Evolutionary conservation across 78 protist genomes (phyloP).

Genomic region (Dictyostelium intermedium): DNA sequence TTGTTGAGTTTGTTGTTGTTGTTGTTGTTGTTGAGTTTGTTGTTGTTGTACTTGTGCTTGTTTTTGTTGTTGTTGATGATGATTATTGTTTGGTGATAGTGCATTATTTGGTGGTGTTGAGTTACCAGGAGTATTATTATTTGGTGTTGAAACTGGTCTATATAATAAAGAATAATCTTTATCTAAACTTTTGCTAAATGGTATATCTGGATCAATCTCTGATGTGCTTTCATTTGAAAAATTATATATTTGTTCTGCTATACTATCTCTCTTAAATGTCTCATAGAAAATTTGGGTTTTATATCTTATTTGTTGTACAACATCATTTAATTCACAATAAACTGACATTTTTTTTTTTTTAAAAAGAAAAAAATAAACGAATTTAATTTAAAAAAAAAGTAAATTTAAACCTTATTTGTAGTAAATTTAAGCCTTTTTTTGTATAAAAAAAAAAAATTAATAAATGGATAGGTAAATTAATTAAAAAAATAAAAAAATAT

Average conservation of each 20-base stretch:
- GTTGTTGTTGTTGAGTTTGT: conserved; percentile 6
- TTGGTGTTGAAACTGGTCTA: not conserved
- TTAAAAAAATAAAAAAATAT: too few species aligned
- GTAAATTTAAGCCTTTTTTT: not conserved
- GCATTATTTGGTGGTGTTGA: not conserved
- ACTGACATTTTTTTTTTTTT: conserved; percentile 33
- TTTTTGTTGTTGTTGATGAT: conserved; percentile 1
- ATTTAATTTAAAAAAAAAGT: not conserved
- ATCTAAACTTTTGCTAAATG: conserved; percentile 68
- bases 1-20: not conserved
- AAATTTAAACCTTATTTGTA: not conserved
- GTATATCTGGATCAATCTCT: conserved; percentile 43
- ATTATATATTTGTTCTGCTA: conserved; percentile 72
- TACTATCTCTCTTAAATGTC: conserved; percentile 64
- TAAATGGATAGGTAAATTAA: not conserved
- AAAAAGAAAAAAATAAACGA: not conserved
- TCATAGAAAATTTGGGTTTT: conserved; percentile 75
- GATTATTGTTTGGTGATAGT: conserved; percentile 2
- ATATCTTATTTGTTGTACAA: conserved; percentile 57
- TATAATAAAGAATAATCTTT: conserved; percentile 63
- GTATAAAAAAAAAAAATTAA: not conserved
- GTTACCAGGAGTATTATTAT: not conserved
- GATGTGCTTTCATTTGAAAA: conserved; percentile 51
- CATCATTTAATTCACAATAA: conserved; percentile 60
- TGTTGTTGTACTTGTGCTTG: not conserved